Conservation (phyloP, 148 eudicot genomes). For the Limonium bicolor region DNA sequence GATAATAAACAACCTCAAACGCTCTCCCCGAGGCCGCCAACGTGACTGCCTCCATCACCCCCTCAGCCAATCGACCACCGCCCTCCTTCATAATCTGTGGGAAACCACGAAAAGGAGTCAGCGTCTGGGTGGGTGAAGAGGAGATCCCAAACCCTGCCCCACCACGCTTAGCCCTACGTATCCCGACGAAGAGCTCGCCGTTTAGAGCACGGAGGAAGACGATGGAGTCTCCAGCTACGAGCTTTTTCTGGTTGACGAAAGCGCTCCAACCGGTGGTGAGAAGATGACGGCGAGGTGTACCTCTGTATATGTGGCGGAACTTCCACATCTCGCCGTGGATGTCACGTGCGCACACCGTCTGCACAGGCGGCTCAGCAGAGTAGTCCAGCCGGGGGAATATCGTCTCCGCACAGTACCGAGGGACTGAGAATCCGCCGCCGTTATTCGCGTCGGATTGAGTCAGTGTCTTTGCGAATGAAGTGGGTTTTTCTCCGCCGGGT, state of each 20-base stretch:
- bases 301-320: constrained; percentile 47
- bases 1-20: constrained; percentile 79
- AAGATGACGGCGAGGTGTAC: constrained; percentile 50
- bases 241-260: constrained; percentile 35
- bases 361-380: constrained; percentile 41
- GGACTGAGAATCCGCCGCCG: constrained; percentile 68
- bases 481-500: constrained; percentile 1
- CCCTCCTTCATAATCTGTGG: not conserved
- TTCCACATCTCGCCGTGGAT: constrained; percentile 23
- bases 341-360: constrained; percentile 20
- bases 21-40: not conserved
- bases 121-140: not conserved
- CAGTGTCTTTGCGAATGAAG: constrained; percentile 46
- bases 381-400: constrained; percentile 47
- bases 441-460: constrained; percentile 67
- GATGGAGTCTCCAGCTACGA: constrained; percentile 42
- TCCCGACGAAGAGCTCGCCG: not conserved
- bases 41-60: not conserved
- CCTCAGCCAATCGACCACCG: not conserved
- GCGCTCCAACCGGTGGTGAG: constrained; percentile 60
- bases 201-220: constrained; percentile 14
- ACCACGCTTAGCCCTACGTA: not conserved
- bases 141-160: too few species aligned
- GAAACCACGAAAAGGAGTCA: not conserved
- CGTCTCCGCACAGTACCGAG: constrained; percentile 62